These are phyloP conservation scores for Asterochloris erici DNA, from an alignment of 139 green algal genomes.

Conservation along the genomic window DNA sequence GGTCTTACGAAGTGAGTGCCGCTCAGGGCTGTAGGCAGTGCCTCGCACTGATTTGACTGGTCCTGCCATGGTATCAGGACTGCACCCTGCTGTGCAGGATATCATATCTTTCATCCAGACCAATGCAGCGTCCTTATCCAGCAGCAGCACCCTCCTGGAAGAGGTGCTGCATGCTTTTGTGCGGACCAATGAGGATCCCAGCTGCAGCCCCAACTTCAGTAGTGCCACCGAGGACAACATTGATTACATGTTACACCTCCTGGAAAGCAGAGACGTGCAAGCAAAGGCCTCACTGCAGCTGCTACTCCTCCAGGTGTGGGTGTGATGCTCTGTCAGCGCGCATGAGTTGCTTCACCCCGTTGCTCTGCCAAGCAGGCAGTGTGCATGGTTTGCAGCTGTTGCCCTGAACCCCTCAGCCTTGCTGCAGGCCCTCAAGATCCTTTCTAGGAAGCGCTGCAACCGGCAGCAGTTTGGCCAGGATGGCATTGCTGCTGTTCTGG, in stretches of 20 bases:
- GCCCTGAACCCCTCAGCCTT: not conserved
- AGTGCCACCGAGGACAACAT: slow-evolving; percentile 24
- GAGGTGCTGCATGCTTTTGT: slow-evolving; percentile 36
- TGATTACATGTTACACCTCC: slow-evolving; percentile 19
- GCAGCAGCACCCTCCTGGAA: slow-evolving; percentile 1
- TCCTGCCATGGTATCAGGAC: not conserved
- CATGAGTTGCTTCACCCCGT: not conserved
- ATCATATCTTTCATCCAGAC: not conserved
- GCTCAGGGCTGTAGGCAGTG: not conserved
- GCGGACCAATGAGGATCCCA: slow-evolving; percentile 36
- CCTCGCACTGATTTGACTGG: not conserved
- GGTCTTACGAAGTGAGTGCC: not conserved
- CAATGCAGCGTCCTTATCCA: not conserved
- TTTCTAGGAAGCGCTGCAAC: slow-evolving; percentile 61
- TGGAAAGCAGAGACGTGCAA: slow-evolving; percentile 6
- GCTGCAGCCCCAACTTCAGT: slow-evolving; percentile 34
- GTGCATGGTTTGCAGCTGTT: not conserved
- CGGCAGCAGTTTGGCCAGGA: slow-evolving; percentile 28
- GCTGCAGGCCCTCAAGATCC: slow-evolving; percentile 51
- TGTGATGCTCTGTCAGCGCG: not conserved
- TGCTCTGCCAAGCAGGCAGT: not conserved
- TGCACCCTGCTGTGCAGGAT: not conserved
- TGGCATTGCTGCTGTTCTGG: slow-evolving; percentile 26
- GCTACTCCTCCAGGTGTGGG: slow-evolving; percentile 21
- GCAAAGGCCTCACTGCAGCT: slow-evolving; percentile 17